Evolutionary conservation across 495 filamentous ascomycete species (phyloP), one percentile per base, ranked within the genome.

Genomic region (Penicillium riverlandense): DNA sequence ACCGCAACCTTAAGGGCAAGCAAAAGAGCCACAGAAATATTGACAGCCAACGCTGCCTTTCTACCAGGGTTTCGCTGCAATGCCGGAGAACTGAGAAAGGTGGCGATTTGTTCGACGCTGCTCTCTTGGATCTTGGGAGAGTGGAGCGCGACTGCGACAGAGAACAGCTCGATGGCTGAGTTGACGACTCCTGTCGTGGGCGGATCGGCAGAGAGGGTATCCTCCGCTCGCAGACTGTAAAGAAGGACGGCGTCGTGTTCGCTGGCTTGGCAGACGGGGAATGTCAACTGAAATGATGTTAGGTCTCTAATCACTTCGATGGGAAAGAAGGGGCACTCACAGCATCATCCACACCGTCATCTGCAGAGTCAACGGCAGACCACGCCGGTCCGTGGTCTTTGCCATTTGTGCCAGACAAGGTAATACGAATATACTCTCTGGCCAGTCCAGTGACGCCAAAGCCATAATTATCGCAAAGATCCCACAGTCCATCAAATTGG

Each of bases 151-250:
- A 97, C 80, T 29, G 88, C 85, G 41, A 94, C 83, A 8, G 89
- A 88, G 62, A 99, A 98, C 1, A 96, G 71, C 34, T 86, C 80
- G 43, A 97, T 94, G 13, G 92, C 90, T 57, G 90, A 79, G 48
- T 97, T 95, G 29, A 97, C 86, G 14, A 94, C 90, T 49, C 94
- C 89, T 9, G 92, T 99, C 4, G 85, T 80, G 10, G 92, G 85
- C 8, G 94, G 92, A 47, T 92, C 86, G 34, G 88, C 85, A 30
- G 77, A 64, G 6, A 69, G 61, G 41, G 66, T 49, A 29, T 77
- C 72, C 6, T 66, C 66, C 37, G 65, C 47, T 16, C 63, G 56
- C 9, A 61, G 55, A 34, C 85, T 76, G 57, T 96, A 95, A 11
- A 96, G 72, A 28, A 83, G 70, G 2, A 95, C 76, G 3, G 92